Base-by-base conservation (phyloP, 139 green algal species). In the Chlorella sp. region DNA sequence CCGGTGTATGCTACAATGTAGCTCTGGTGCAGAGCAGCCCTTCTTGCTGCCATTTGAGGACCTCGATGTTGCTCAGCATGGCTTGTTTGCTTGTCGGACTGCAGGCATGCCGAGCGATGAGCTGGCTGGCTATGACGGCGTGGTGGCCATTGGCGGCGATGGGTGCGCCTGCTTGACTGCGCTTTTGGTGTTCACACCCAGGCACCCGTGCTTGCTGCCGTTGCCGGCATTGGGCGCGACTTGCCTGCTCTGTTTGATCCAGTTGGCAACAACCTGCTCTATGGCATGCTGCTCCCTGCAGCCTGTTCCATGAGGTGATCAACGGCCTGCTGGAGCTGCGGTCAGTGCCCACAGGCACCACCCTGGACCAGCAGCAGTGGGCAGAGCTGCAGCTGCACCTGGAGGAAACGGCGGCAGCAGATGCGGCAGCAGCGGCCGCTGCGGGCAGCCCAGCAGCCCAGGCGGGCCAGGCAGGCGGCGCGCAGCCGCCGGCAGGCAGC, bases 291-390 rank as follows among this genome's bases (percentile, higher is more conserved):
- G 20, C 18, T 4, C n/a, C 23, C 38, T n/a, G 30, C 74, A 81
- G 96, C 20, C 65, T 98, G 64, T 98, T 98, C 86, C 93, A 96
- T 84, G 96, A 98, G 90, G 82, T 96, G 18, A 82, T 99, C 32
- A 95, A 94, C 32, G 95, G 91, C 2, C 74, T 98, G 56, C 80
- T 98, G 39, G 73, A 78, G 62, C 69, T 95, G 74, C 71, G 90
- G 7, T 81, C 74, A 11, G 44, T 81, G 32, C 20, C 55, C 23
- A 56, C 55, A 2, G 55, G 32, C 51, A 81, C 74, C 51, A 70
- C 30, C 32, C 74, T 81, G 55, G 74, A 81, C 74, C 62, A 81
- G 74, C 51, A 69, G 12, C 74, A 68, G 51, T 81, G 55, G 74
- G 51, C 25, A 13, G 57, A 38, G 60, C 78, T 72, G 38, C 60